A percentile compares a stretch with the other conserved stretches of the same genome.
phyloP scores from a whole-genome alignment of 257 asterid species.

The Echium plantagineum region DNA sequence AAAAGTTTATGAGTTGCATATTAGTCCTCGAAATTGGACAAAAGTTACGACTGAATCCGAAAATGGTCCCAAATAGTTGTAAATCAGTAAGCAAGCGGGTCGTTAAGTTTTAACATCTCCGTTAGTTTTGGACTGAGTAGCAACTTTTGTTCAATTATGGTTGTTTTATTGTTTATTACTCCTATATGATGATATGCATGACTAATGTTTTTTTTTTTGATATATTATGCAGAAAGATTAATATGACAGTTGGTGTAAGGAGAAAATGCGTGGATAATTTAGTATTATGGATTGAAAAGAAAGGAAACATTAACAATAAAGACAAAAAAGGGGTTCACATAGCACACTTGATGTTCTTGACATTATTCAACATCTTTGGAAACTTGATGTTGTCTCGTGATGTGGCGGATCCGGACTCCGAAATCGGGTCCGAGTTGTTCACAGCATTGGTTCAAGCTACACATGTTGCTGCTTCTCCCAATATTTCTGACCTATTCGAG shows the following conservation, averaged over 20 bases:
- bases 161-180: too few relatives aligned
- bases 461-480: conserved; percentile 36
- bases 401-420: conserved; percentile 24
- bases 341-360: conserved; percentile 29
- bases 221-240: not conserved
- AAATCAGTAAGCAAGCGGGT: too few relatives aligned
- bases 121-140: too few relatives aligned
- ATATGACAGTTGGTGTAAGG: conserved; percentile 20
- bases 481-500: conserved; percentile 40
- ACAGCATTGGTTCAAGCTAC: conserved; percentile 35
- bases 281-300: conserved; percentile 40
- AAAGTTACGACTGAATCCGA: too few relatives aligned
- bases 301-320: not conserved
- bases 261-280: conserved; percentile 30
- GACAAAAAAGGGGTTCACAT: conserved; percentile 27
- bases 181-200: too few relatives aligned
- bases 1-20: too few relatives aligned
- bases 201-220: too few relatives aligned
- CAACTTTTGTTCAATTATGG: too few relatives aligned
- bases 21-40: too few relatives aligned
- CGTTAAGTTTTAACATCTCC: too few relatives aligned
- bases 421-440: conserved; percentile 21
- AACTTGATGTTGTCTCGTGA: conserved; percentile 45
- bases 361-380: conserved; percentile 41
- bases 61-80: too few relatives aligned